Percentiles rank a stretch among this genome's conserved stretches.
Evolutionary conservation across 2,329 filamentous ascomycete species (phyloP).

Genomic region (Rhinocladiella mackenziei): DNA sequence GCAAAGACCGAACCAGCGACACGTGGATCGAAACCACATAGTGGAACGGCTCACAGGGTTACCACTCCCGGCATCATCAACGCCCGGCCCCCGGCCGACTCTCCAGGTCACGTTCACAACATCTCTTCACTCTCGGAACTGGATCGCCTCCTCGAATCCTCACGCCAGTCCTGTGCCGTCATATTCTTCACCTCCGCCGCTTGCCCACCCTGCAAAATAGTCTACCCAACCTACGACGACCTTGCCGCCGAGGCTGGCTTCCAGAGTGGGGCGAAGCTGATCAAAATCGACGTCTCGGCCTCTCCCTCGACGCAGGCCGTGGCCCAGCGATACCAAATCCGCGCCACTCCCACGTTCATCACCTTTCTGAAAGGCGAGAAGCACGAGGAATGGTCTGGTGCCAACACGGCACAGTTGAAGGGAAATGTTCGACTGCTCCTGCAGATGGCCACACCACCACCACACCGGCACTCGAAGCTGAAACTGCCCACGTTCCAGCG

Average conservation of each 20-base stretch:
- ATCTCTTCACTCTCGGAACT: constrained; percentile 59
- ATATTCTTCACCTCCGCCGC: constrained; percentile 91
- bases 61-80: constrained; percentile 19
- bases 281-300: constrained; percentile 74
- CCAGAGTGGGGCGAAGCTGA: constrained; percentile 53
- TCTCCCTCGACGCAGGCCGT: constrained; percentile 56
- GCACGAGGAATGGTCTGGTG: constrained; percentile 76
- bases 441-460: constrained; percentile 64
- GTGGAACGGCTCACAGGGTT: constrained; percentile 2
- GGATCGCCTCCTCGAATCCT: constrained; percentile 56
- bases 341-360: constrained; percentile 82
- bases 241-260: constrained; percentile 66
- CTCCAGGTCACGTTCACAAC: constrained; percentile 54
- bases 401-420: constrained; percentile 63
- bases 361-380: constrained; percentile 74
- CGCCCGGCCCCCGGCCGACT: constrained; percentile 7
- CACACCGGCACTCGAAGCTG: constrained; percentile 70
- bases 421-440: constrained; percentile 70
- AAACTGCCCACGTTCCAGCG: constrained; percentile 66
- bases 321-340: constrained; percentile 62
- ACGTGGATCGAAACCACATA: constrained; percentile 19
- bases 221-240: constrained; percentile 78
- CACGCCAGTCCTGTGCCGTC: constrained; percentile 66
- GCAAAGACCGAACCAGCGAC: constrained; percentile 2
- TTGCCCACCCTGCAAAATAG: constrained; percentile 75